Base-by-base conservation (phyloP, 2,329 filamentous ascomycete species). In the Microsporum ferrugineum region DNA sequence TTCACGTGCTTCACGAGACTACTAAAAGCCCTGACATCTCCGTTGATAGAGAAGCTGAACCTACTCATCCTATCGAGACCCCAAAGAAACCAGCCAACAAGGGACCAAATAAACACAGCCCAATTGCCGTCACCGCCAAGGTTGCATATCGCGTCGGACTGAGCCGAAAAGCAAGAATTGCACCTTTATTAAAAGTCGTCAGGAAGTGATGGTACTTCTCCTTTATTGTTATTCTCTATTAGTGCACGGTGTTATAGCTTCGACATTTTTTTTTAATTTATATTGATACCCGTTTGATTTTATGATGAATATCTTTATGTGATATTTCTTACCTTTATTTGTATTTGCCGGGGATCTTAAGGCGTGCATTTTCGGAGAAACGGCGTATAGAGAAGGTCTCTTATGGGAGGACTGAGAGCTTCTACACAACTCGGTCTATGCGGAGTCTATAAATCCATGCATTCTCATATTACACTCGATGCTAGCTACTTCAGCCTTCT, bases 151-250 rank as follows among this genome's bases (percentile, higher is more conserved):
- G 79, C 0, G 78, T 81, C 3, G 79, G 79, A 1, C 66, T 81
- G 62, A 80, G 78, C 66, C 78, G 76, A 58, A 71, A 70, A 61
- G 76, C 76, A 27, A 70, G 76, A 31, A 80, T 81, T 55, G 77
- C 77, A 17, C 76, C 79, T 17, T 67, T 81, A 65, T 67, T 81
- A 61, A 77, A 76, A 63, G 68, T 78, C 49, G 71, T 78, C 8
- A 71, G 73, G 57, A 77, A 77, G 62, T 76, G 64, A 70, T 58
- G 2, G 6, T 2, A 8, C 17, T 23, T 45, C 10, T 8, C 17
- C 23, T 27, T 8, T 23, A 23, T 47, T 12, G 43, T 8, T 47
- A 8, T 47, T 17, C n/a, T 10, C 17, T 23, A 23, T 23, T 29
- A 7, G 17, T 29, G 17, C 17, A 47, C 6, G 43, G 17, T 27